Conservation (phyloP, 2,329 filamentous ascomycete species). For the Epichloe festucae region DNA sequence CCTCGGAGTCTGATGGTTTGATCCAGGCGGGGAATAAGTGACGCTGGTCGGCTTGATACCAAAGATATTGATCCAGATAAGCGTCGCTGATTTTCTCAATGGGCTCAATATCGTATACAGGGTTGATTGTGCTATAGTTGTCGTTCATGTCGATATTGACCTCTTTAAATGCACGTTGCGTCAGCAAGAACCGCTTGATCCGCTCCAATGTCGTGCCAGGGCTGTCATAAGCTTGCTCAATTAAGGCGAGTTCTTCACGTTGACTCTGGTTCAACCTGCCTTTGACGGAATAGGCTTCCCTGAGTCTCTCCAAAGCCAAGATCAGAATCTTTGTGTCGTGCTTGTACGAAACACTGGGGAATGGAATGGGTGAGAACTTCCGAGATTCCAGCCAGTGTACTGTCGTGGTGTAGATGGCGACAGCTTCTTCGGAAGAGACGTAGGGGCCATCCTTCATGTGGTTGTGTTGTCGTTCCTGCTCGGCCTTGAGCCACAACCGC, state of each 20-base stretch:
- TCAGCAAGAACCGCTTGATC: constrained; percentile 95
- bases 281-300: constrained; percentile 96
- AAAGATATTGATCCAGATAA: constrained; percentile 95
- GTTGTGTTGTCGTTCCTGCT: constrained; percentile 97
- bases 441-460: constrained; percentile 99
- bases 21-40: constrained; percentile 98
- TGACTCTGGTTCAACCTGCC: constrained; percentile 94
- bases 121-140: constrained; percentile 98
- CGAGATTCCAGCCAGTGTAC: constrained; percentile 98
- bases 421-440: constrained; percentile 94
- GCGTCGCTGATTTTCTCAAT: constrained; percentile 99
- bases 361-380: constrained; percentile 97
- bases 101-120: constrained; percentile 95
- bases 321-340: constrained; percentile 99
- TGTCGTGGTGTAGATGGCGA: constrained; percentile 96
- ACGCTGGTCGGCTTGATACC: constrained; percentile 97
- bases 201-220: constrained; percentile 89
- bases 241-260: constrained; percentile 88
- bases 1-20: constrained; percentile 96
- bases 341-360: constrained; percentile 98
- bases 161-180: constrained; percentile 96
- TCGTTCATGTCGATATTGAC: constrained; percentile 99
- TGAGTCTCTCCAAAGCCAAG: constrained; percentile 78
- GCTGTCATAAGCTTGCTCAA: constrained; percentile 96
- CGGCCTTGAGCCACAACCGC: constrained; percentile 90